Conservation (phyloP, 164 flowering plant species). For the Stephania japonica region DNA sequence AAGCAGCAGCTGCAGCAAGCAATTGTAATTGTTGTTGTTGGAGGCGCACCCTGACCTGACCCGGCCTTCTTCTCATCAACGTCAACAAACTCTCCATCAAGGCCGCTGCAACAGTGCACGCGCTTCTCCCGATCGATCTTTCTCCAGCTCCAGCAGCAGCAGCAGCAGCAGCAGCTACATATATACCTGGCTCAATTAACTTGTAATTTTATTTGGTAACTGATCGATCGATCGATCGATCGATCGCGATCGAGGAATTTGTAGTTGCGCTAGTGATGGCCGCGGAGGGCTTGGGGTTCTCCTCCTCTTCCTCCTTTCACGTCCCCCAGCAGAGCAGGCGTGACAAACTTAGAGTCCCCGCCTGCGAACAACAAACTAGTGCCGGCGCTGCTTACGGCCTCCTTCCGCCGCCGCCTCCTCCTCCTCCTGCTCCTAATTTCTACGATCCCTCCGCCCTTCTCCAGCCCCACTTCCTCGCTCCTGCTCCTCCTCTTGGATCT, state of each 20-base stretch:
- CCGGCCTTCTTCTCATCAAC: too few relatives aligned
- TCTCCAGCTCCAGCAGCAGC: too few relatives aligned
- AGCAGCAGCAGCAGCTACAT: too few relatives aligned
- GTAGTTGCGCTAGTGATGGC: background rate
- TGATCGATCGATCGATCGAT: too few relatives aligned
- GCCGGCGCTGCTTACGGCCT: background rate
- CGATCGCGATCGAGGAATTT: too few relatives aligned
- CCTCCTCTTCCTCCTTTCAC: constrained; percentile 20
- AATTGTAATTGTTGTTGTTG: background rate
- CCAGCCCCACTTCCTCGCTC: constrained; percentile 26
- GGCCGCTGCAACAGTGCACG: too few relatives aligned
- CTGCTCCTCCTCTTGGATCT: constrained; percentile 27
- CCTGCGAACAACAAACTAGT: constrained; percentile 11
- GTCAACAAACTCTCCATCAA: too few relatives aligned
- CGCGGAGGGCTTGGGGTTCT: constrained; percentile 1
- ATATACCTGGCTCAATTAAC: too few relatives aligned
- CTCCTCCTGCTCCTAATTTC: constrained; percentile 23
- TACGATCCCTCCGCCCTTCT: constrained; percentile 36
- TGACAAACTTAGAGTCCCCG: constrained; percentile 60
- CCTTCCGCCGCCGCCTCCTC: too few relatives aligned
- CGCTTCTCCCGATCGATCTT: too few relatives aligned
- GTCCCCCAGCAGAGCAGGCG: constrained; percentile 85
- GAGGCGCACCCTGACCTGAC: background rate
- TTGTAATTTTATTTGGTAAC: too few relatives aligned
- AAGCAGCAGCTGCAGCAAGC: background rate